Conservation (phyloP, 2,329 filamentous ascomycete genomes). For the Penicillium sp. region DNA sequence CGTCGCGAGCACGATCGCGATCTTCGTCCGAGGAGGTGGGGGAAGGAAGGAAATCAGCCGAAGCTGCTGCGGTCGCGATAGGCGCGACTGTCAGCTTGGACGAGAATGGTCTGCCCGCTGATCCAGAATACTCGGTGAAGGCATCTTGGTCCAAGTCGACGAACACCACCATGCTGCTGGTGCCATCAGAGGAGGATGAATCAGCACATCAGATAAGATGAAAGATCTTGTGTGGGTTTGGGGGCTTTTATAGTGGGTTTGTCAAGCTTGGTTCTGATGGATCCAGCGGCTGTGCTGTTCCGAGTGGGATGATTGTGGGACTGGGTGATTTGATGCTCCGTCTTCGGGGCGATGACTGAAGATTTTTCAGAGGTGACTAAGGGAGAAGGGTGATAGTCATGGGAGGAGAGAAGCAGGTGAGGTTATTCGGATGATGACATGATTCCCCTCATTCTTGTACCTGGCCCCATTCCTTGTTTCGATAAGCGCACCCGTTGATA, state of each 20-base stretch:
- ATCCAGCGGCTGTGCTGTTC: conserved; percentile 11
- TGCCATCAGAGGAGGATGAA: conserved; percentile 22
- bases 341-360: conserved; percentile 18
- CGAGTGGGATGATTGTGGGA: conserved; percentile 31
- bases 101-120: conserved; percentile 22
- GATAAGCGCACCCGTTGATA: not conserved
- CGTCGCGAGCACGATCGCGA: not conserved
- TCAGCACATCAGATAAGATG: conserved; percentile 28
- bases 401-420: not conserved
- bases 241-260: conserved; percentile 11
- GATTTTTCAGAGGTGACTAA: conserved; percentile 6
- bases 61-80: conserved; percentile 8
- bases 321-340: conserved; percentile 24
- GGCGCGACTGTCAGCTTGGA: conserved; percentile 20
- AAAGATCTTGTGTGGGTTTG: not conserved
- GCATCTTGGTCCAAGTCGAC: conserved; percentile 47
- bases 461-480: not conserved
- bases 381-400: not conserved
- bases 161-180: conserved; percentile 46
- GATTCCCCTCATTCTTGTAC: not conserved
- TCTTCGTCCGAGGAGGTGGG: conserved; percentile 12
- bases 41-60: conserved; percentile 12
- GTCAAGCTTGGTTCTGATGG: conserved; percentile 10
- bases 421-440: not conserved
- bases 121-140: conserved; percentile 28